Conservation (phyloP, 352 stramenopile species). For the Pythium coloratum region DNA sequence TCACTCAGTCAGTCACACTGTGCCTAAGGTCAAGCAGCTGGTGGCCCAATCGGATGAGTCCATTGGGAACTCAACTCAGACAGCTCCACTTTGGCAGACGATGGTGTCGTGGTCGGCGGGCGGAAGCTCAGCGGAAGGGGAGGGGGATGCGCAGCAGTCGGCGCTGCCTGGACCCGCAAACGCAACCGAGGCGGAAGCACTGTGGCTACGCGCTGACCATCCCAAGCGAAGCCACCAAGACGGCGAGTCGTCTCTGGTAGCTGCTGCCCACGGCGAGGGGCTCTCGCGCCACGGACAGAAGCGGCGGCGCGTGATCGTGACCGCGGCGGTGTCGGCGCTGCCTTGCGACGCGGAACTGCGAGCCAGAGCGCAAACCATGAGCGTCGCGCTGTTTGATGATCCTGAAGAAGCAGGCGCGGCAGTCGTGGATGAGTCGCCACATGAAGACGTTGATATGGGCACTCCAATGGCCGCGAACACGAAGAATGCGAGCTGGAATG, state of each 20-base stretch:
- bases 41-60: constrained; percentile 13
- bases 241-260: not conserved
- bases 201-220: not conserved
- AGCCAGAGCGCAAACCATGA: constrained; percentile 5
- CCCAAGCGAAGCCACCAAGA: constrained; percentile 1
- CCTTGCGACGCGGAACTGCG: not conserved
- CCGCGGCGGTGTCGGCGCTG: not conserved
- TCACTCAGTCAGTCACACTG: not conserved
- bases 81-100: not conserved
- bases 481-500: not conserved
- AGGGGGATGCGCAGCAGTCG: constrained; percentile 14
- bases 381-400: constrained; percentile 1
- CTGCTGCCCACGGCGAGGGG: not conserved
- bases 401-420: not conserved
- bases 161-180: not conserved
- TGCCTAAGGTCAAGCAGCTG: constrained; percentile 17
- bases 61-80: constrained; percentile 7
- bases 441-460: constrained; percentile 22
- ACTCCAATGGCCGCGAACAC: constrained; percentile 7
- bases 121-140: not conserved
- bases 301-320: not conserved
- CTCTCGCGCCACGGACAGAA: constrained; percentile 2
- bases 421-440: constrained; percentile 13
- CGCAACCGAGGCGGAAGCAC: not conserved
- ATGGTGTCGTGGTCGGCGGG: constrained; percentile 1